phyloP scores from a whole-genome alignment of 2,329 filamentous ascomycete genomes.

The Neurospora sp. region DNA sequence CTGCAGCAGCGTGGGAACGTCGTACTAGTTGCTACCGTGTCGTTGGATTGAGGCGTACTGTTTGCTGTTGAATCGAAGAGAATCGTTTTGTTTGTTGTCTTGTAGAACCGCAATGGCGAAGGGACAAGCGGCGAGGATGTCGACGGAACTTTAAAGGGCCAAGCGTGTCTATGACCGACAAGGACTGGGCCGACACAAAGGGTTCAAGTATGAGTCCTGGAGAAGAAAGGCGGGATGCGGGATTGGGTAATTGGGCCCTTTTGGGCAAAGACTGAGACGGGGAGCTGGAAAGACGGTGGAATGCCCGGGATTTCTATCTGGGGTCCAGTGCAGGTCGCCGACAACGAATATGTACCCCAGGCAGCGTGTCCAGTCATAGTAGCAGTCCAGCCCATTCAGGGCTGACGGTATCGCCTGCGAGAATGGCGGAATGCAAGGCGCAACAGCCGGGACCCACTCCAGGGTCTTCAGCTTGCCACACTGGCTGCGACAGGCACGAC shows the following conservation, averaged over 20 bases:
- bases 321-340: not conserved
- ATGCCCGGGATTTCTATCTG: not conserved
- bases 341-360: not conserved
- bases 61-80: not conserved
- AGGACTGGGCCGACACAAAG: not conserved
- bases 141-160: not conserved
- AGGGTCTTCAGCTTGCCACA: not conserved
- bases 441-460: not conserved
- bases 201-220: not conserved
- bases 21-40: not conserved
- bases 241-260: not conserved
- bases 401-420: conserved; percentile 18
- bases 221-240: not conserved
- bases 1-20: not conserved
- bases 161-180: not conserved
- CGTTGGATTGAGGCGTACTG: not conserved
- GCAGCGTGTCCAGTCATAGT: not conserved
- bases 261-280: not conserved
- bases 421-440: conserved; percentile 14
- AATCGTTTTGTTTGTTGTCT: not conserved
- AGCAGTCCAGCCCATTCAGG: conserved; percentile 3
- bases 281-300: not conserved
- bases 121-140: not conserved
- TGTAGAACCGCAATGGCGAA: not conserved
- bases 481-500: not conserved